phyloP scores from a whole-genome alignment of 2,329 filamentous ascomycete genomes.

The Fusarium concolor region DNA sequence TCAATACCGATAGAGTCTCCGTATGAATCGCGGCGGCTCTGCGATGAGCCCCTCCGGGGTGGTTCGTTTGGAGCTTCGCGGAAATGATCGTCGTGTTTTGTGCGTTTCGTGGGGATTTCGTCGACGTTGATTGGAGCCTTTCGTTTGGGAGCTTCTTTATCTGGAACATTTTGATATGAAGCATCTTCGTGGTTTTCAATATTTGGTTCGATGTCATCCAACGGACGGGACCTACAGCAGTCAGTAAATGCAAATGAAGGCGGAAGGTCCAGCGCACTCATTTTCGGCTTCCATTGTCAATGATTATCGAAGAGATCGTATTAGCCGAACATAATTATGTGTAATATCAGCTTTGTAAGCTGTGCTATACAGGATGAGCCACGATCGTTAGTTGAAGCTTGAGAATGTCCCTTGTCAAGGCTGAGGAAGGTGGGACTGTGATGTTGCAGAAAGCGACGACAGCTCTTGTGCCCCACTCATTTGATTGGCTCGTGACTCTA shows the following conservation, averaged over 20 bases:
- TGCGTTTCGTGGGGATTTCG: conserved; percentile 45
- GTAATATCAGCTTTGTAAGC: background rate
- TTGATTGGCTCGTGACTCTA: conserved; percentile 39
- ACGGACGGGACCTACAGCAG: conserved; percentile 28
- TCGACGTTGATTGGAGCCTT: conserved; percentile 44
- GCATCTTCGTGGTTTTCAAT: background rate
- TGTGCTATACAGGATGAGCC: background rate
- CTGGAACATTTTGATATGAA: background rate
- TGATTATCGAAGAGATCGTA: background rate
- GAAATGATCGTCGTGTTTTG: conserved; percentile 40
- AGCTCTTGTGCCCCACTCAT: conserved; percentile 30
- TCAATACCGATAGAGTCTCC: conserved; percentile 12
- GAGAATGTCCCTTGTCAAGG: conserved; percentile 42
- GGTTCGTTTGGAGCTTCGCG: conserved; percentile 20
- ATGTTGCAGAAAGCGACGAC: conserved; percentile 23
- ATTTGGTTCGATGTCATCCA: conserved; percentile 24
- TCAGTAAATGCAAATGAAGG: conserved; percentile 30
- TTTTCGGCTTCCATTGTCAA: conserved; percentile 36
- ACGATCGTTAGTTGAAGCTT: conserved; percentile 1
- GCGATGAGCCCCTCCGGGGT: conserved; percentile 32
- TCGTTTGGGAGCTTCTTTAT: conserved; percentile 45
- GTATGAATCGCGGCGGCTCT: conserved; percentile 19
- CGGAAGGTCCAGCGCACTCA: conserved; percentile 33
- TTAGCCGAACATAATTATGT: background rate
- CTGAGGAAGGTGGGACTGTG: conserved; percentile 45